Evolutionary conservation across 441 rosid genomes (phyloP).

Genomic region (Flueggea neowawraea): DNA sequence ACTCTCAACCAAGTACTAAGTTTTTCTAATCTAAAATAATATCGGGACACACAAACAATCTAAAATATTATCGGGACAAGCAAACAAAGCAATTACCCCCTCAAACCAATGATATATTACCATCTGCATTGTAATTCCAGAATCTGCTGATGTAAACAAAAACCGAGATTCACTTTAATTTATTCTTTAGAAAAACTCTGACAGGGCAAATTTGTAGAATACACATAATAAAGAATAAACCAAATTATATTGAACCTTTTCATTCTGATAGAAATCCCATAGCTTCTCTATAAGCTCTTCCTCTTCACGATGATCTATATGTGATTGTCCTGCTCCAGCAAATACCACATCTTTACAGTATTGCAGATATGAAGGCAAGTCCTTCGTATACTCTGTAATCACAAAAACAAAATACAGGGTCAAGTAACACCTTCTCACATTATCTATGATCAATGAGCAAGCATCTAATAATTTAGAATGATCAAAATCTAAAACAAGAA

Average conservation of each 20-base stretch:
- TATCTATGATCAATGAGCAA: background rate
- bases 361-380: constrained; percentile 52
- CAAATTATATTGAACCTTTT: constrained; percentile 39
- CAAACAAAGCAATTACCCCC: no score
- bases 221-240: background rate
- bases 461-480: no score
- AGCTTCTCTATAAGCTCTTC: constrained; percentile 39
- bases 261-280: constrained; percentile 50
- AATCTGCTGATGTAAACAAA: no score
- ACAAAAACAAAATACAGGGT: constrained; percentile 1
- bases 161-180: no score
- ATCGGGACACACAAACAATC: no score
- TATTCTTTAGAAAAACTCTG: no score
- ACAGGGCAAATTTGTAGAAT: no score
- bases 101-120: no score
- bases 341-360: constrained; percentile 68
- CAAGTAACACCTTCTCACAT: background rate
- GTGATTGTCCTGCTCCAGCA: constrained; percentile 54
- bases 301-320: constrained; percentile 40
- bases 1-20: no score
- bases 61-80: no score
- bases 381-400: constrained; percentile 40
- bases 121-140: no score
- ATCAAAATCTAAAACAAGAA: background rate
- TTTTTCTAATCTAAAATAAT: no score